Base-by-base conservation (phyloP, 2,329 filamentous ascomycete species). In the Fusarium euwallaceae region DNA sequence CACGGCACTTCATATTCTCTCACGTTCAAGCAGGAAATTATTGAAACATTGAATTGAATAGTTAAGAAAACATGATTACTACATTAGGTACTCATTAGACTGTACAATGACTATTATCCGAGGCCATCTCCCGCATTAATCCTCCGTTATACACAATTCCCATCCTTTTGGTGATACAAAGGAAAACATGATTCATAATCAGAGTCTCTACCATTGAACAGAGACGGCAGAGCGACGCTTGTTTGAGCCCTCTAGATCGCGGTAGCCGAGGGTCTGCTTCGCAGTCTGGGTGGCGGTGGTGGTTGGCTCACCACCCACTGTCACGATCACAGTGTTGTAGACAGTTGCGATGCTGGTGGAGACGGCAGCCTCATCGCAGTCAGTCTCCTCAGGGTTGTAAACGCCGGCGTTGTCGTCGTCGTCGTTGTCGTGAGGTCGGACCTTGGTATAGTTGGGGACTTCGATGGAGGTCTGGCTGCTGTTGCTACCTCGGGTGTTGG, bases 281-380 rank as follows among this genome's bases (percentile, higher is more conserved):
- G 59, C 37, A 59, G 48, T 22, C 17, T 58, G 55, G 11, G 73
- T 53, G 20, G 41, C 20, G 41, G 59, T 69, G 24, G 78, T 69
- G n/a, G 69, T 37, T 7, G 67, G 65, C 10, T 66, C 36, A n/a
- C 36, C 60, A 48, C 66, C 68, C 34, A 82, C 74, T 7, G 82
- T 83, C 66, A 81, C 77, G 17, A 78, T 68, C n/a, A 84, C 75
- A 2, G 82, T 84, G 75, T 83, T 84, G 72, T 81, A 84, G 37
- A 80, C 75, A 16, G 82, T 83, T 12, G 78, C 70, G 27, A 82
- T 78, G 48, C 78, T 81, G 29, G 82, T 82, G 6, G 78, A 80
- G 24, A 77, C 66, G 14, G 74, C 66, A 60, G 67, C 72, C 4
- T 69, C 65, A 34, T 78, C 69, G 34, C 79, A 82, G 22, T 71